Conservation (phyloP, 768 basidiomycete genomes). For the Pleurotus citrinopileatus region DNA sequence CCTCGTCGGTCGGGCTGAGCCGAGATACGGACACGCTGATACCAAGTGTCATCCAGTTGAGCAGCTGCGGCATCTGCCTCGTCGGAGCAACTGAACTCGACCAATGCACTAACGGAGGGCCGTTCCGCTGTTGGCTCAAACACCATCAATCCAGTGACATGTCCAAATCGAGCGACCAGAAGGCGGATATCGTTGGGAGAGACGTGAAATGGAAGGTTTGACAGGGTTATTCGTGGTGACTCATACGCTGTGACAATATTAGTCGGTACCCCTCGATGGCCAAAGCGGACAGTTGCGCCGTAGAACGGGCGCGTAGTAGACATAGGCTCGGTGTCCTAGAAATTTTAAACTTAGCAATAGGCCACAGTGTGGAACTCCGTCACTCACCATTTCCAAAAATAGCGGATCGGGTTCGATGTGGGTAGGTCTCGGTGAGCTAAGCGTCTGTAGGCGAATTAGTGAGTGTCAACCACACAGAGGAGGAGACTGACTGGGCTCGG, state of each 20-base stretch:
- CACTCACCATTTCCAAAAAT: conserved; percentile 3
- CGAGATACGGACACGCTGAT: conserved; percentile 21
- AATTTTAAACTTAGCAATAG: not conserved
- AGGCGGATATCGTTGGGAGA: conserved; percentile 25
- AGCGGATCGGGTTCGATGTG: not conserved
- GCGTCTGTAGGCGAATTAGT: no score
- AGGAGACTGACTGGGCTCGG: not conserved
- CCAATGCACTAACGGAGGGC: not conserved
- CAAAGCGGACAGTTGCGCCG: conserved; percentile 5
- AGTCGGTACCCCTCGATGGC: not conserved
- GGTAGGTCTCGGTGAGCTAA: no score
- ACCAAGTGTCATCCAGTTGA: conserved; percentile 28
- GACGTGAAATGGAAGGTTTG: conserved; percentile 34
- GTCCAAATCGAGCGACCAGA: conserved; percentile 29
- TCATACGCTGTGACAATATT: conserved; percentile 36
- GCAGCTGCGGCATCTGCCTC: conserved; percentile 31
- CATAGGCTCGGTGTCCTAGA: conserved; percentile 1
- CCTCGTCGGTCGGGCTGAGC: conserved; percentile 22
- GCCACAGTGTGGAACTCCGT: not conserved
- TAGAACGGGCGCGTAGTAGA: conserved; percentile 5
- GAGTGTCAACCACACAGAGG: no score
- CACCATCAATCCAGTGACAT: conserved; percentile 21
- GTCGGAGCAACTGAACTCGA: conserved; percentile 26
- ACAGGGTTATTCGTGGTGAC: conserved; percentile 33
- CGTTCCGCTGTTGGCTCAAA: conserved; percentile 15